Percentiles rank a stretch among this genome's conserved stretches.
Conservation (phyloP, 2,329 filamentous ascomycete genomes). For the Alternaria longipes region DNA sequence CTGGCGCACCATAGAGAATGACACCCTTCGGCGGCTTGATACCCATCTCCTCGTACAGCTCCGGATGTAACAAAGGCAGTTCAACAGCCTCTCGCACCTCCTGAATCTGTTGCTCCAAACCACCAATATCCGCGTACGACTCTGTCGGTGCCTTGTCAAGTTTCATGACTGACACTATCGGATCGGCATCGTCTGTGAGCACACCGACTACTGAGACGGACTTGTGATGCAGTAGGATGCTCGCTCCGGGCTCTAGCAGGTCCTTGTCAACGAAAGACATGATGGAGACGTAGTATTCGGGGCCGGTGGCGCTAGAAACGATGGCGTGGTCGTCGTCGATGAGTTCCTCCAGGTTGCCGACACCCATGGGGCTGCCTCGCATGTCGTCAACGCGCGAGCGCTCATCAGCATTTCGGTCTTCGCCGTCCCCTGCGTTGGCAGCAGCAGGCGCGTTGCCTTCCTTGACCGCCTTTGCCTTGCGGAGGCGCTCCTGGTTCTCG, state of each 20-base stretch:
- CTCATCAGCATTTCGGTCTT: conserved; percentile 93
- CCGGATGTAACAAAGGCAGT: conserved; percentile 90
- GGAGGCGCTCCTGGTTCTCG: conserved; percentile 95
- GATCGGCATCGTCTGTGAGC: conserved; percentile 94
- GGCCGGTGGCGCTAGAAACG: conserved; percentile 94
- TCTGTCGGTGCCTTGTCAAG: conserved; percentile 98
- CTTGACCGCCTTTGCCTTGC: conserved; percentile 80
- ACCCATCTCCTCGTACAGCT: conserved; percentile 99
- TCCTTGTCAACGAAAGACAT: conserved; percentile 99
- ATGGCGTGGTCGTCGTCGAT: conserved; percentile 99
- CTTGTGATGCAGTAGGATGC: conserved; percentile 95
- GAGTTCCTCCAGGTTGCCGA: conserved; percentile 96
- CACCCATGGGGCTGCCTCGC: conserved; percentile 98
- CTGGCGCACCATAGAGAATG: conserved; percentile 95
- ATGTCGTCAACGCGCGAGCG: conserved; percentile 95
- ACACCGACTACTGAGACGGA: conserved; percentile 98
- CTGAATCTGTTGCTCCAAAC: conserved; percentile 93
- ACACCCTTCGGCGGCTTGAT: conserved; percentile 99
- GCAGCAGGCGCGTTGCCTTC: conserved; percentile 64
- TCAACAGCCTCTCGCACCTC: conserved; percentile 98
- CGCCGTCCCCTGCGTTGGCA: conserved; percentile 68
- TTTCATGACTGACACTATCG: conserved; percentile 98
- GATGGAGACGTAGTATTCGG: conserved; percentile 99
- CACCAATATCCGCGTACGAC: conserved; percentile 98
- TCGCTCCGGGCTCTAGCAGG: conserved; percentile 92